A percentile compares a stretch with the other conserved stretches of the same genome.
Evolutionary conservation across 768 basidiomycete genomes (phyloP).

Genomic region (Xerocomus potaroensis): DNA sequence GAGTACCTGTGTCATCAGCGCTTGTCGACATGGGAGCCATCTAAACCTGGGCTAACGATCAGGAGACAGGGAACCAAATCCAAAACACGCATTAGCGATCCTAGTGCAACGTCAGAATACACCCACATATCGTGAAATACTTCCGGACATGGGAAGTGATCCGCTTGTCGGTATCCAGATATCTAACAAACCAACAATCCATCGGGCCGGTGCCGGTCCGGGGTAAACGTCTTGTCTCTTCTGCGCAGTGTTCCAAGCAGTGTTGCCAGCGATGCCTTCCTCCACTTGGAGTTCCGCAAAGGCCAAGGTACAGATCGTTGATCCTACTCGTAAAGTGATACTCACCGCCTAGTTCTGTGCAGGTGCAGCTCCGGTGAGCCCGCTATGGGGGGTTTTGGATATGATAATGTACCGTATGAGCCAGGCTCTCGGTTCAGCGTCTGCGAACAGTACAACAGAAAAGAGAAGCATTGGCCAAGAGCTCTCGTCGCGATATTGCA

Average conservation of each 20-base stretch:
- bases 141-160: too few relatives aligned
- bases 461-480: constrained; percentile 80
- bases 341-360: constrained; percentile 4
- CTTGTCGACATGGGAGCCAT: neutral
- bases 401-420: constrained; percentile 5
- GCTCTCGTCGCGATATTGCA: constrained; percentile 75
- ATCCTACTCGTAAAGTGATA: neutral
- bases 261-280: constrained; percentile 24
- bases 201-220: too few relatives aligned
- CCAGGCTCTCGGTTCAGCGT: constrained; percentile 79
- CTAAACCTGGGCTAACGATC: neutral
- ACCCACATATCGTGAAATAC: too few relatives aligned
- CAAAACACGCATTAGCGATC: neutral
- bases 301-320: constrained; percentile 43
- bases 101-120: too few relatives aligned
- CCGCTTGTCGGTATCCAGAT: too few relatives aligned
- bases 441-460: constrained; percentile 87
- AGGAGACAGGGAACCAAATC: neutral
- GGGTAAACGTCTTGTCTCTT: too few relatives aligned
- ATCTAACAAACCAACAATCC: too few relatives aligned
- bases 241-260: neutral
- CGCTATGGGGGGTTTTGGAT: neutral
- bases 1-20: neutral
- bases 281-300: constrained; percentile 56
- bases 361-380: constrained; percentile 48